These are phyloP conservation scores for Chaetomium strumarium DNA, from an alignment of 2,329 filamentous ascomycete species.

Conservation along the genomic window DNA sequence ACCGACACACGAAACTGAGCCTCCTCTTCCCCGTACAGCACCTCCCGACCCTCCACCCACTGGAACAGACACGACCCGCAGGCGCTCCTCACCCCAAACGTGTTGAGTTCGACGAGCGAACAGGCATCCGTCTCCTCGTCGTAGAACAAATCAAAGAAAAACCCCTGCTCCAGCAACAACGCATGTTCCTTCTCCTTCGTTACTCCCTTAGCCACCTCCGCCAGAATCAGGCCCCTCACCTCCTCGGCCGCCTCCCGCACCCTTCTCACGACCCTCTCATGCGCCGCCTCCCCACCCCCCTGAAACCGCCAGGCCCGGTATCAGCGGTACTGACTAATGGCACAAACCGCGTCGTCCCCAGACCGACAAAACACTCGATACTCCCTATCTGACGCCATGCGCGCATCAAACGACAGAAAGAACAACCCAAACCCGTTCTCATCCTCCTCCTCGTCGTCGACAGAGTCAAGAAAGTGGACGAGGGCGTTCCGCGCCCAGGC, in stretches of 20 bases:
- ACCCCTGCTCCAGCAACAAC: constrained; percentile 33
- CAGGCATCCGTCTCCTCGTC: constrained; percentile 25
- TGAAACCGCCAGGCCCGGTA: constrained; percentile 31
- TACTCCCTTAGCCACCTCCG: constrained; percentile 23
- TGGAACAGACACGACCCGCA: constrained; percentile 43
- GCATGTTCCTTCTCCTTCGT: constrained; percentile 25
- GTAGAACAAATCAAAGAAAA: constrained; percentile 39
- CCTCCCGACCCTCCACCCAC: constrained; percentile 35
- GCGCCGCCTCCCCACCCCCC: constrained; percentile 5
- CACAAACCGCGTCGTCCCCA: constrained; percentile 28
- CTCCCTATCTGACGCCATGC: constrained; percentile 34
- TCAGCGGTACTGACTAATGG: constrained; percentile 39
- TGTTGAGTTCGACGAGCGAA: constrained; percentile 40
- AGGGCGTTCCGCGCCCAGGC: constrained; percentile 33
- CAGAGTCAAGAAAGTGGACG: constrained; percentile 22
- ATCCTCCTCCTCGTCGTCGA: not conserved
- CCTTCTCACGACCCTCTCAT: constrained; percentile 14
- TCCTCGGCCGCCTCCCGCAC: constrained; percentile 21
- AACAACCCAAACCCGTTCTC: constrained; percentile 30
- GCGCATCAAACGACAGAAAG: constrained; percentile 36
- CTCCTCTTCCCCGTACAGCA: constrained; percentile 32
- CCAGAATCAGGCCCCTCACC: constrained; percentile 28
- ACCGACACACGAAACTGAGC: constrained; percentile 27
- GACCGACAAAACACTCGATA: constrained; percentile 41
- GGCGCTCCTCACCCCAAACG: constrained; percentile 38